Evolutionary conservation across 176 grass and related monocot species (phyloP), one percentile per base, ranked within the genome.

Genomic region (Carex kokanica): DNA sequence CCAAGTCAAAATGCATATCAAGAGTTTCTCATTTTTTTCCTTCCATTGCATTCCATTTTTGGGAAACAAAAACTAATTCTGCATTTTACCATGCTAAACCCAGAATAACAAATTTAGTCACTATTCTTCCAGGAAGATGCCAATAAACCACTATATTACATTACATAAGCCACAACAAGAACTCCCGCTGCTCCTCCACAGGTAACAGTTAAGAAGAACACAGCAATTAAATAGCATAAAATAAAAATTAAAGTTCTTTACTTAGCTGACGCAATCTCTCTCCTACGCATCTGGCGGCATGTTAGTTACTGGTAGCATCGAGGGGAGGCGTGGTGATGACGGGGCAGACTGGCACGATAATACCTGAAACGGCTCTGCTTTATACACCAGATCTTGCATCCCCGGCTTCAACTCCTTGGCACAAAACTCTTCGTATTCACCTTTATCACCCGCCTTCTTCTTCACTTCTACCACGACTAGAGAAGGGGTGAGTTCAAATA

Each of bases 371-470:
- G 63, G 61, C 15, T 65, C 63, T 21, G 62, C 25, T 70, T 89
- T 83, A 67, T 92, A 90, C 61, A 95, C 79, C 3, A 99, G 88
- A 72, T 87, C 83, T 65, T 89, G 77, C 93, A 99, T 90, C 40
- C 93, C 96, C 80, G 96, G 93, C 70, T 99, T 99, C 89, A 99
- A 86, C 60, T 95, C 96, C 43, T 65, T 93, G 55, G 85, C 87
- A 41, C 96, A 99, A 60, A 99, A 99, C 5, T 99, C 91, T 1
- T 99, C 96, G 4, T 99, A 99, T 77, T 99, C 96, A n/a, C 85
- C 68, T 59, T 66, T 87, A 25, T 95, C 88, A 31, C 96, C 96
- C 21, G 93, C 89, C 84, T 95, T 99, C 88, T 92, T 99, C 80
- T 95, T 99, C 84, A 99, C 91, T 82, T 99, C 96, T 29, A 99